These are phyloP conservation scores for Carex cristatella DNA, from an alignment of 176 grass and related monocot species.

Conservation along the genomic window DNA sequence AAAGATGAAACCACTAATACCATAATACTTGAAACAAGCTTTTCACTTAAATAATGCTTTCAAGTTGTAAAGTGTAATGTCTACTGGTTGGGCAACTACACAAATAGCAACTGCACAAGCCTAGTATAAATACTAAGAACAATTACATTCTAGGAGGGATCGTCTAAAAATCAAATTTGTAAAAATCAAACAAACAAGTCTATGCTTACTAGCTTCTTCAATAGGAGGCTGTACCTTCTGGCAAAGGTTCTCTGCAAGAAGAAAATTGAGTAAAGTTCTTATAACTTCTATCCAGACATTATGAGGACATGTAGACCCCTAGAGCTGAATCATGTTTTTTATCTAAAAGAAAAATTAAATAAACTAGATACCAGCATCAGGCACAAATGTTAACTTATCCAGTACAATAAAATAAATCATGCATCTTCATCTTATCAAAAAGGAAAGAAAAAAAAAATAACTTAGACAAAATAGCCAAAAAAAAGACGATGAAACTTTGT, in stretches of 20 bases:
- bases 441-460: background rate
- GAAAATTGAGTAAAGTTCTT: slow-evolving; percentile 19
- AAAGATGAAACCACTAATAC: background rate
- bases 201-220: slow-evolving; percentile 29
- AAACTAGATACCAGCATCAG: background rate
- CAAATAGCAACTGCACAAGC: background rate
- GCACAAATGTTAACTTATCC: background rate
- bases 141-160: background rate
- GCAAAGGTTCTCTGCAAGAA: slow-evolving; percentile 49
- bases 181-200: background rate
- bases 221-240: slow-evolving; percentile 33
- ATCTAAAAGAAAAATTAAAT: background rate
- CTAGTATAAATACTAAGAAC: background rate
- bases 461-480: background rate
- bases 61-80: background rate
- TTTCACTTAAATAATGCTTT: background rate
- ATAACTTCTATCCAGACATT: background rate
- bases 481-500: background rate
- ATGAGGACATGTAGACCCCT: background rate
- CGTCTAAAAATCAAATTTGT: background rate
- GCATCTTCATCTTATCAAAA: background rate
- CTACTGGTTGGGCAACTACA: background rate
- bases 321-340: background rate
- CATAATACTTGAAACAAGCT: background rate
- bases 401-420: background rate